Evolutionary conservation across 2,329 filamentous ascomycete genomes (phyloP).

Genomic region (Fusarium robinianum): DNA sequence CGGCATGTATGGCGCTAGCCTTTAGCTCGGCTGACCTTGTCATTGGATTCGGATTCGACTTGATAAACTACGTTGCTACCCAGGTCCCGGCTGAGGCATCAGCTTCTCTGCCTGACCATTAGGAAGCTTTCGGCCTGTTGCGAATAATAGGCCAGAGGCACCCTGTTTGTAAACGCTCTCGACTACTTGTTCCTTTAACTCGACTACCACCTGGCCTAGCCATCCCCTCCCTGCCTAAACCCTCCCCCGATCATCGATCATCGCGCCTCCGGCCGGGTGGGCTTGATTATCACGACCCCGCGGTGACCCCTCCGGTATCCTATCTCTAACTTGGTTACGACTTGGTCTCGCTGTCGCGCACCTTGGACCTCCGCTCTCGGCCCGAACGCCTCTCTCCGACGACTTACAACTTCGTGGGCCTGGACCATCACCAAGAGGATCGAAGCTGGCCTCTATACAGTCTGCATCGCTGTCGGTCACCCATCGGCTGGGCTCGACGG

Average conservation of each 20-base stretch:
- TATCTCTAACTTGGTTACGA: slow-evolving; percentile 14
- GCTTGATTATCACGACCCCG: slow-evolving; percentile 33
- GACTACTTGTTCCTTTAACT: slow-evolving; percentile 32
- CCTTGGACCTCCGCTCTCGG: slow-evolving; percentile 3
- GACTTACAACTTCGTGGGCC: slow-evolving; percentile 11
- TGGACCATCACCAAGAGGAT: slow-evolving; percentile 16
- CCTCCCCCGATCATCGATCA: slow-evolving; percentile 33
- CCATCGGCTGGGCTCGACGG: slow-evolving; percentile 65
- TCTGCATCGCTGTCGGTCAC: slow-evolving; percentile 54
- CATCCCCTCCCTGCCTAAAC: slow-evolving; percentile 35
- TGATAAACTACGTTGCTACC: slow-evolving; percentile 39
- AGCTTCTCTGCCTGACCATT: slow-evolving; percentile 38
- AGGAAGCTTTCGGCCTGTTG: slow-evolving; percentile 33
- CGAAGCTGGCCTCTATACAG: slow-evolving; percentile 35
- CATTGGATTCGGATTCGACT: slow-evolving; percentile 37
- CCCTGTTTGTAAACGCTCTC: slow-evolving; percentile 33
- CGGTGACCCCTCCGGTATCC: slow-evolving; percentile 34
- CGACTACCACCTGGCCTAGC: slow-evolving; percentile 32
- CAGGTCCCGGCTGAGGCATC: slow-evolving; percentile 38
- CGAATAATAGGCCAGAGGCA: slow-evolving; percentile 37
- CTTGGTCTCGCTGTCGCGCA: slow-evolving; percentile 11
- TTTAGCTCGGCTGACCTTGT: slow-evolving; percentile 36
- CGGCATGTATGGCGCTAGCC: slow-evolving; percentile 39
- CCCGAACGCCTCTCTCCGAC: slow-evolving; percentile 9
- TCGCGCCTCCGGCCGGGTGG: slow-evolving; percentile 33